These are phyloP conservation scores for Acanthamoeba pearcei DNA, from an alignment of 208 protist species.

Conservation along the genomic window DNA sequence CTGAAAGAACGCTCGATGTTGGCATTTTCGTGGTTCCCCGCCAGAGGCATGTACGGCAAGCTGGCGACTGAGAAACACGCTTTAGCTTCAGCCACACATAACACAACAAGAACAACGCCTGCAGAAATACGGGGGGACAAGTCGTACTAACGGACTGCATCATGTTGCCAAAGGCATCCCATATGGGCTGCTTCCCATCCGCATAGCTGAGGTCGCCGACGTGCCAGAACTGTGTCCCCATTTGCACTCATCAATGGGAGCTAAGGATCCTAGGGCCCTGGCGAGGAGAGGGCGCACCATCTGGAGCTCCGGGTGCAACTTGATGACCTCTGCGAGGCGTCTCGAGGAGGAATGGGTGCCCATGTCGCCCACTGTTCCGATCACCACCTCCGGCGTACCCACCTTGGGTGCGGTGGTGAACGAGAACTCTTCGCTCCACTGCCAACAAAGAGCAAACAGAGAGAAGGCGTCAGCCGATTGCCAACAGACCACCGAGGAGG, in stretches of 20 bases:
- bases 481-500: not conserved
- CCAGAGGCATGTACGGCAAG: not conserved
- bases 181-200: not conserved
- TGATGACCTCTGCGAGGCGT: not conserved
- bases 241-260: not conserved
- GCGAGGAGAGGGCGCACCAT: not conserved
- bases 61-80: not conserved
- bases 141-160: not conserved
- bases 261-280: not conserved
- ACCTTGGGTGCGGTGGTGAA: not conserved
- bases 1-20: not conserved
- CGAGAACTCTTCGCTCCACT: slow-evolving; percentile 32
- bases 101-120: too few species aligned
- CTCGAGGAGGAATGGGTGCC: not conserved
- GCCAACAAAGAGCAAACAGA: too few species aligned
- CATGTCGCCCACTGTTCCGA: not conserved
- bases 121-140: not conserved
- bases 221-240: not conserved
- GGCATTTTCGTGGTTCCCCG: not conserved
- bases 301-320: not conserved
- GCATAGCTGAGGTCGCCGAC: slow-evolving; percentile 32
- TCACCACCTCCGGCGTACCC: not conserved
- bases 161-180: not conserved
- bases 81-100: not conserved
- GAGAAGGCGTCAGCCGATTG: not conserved